Evolutionary conservation across 2,329 filamentous ascomycete genomes (phyloP).

Genomic region (Clonostachys rosea): DNA sequence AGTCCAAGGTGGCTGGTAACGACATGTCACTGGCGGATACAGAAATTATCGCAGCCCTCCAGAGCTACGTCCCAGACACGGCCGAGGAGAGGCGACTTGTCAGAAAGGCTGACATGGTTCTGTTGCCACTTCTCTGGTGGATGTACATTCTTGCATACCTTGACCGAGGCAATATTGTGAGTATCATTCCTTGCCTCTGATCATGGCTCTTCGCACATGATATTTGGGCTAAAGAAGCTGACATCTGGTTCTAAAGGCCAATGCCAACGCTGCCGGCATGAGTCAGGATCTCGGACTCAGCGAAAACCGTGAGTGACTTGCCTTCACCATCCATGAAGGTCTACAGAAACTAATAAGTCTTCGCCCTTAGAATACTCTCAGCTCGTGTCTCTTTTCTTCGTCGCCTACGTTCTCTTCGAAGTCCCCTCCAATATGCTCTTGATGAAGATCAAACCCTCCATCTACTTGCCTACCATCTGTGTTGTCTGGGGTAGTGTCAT

Average conservation of each 20-base stretch:
- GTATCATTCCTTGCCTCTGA: neutral
- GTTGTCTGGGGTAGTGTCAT: slow-evolving; percentile 30
- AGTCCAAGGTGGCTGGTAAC: neutral
- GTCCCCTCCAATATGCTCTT: slow-evolving; percentile 50
- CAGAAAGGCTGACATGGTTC: slow-evolving; percentile 36
- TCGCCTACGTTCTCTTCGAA: slow-evolving; percentile 47
- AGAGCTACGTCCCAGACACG: slow-evolving; percentile 13
- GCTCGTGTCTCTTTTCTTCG: slow-evolving; percentile 48
- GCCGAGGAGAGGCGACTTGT: slow-evolving; percentile 27
- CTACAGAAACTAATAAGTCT: neutral
- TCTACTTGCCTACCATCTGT: slow-evolving; percentile 46
- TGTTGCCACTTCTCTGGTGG: slow-evolving; percentile 40
- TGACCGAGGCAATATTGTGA: slow-evolving; percentile 19
- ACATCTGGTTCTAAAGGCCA: slow-evolving; percentile 23
- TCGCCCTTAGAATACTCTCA: slow-evolving; percentile 35
- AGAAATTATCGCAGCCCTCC: slow-evolving; percentile 1
- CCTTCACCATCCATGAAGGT: neutral
- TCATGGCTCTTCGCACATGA: neutral
- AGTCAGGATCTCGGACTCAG: slow-evolving; percentile 34
- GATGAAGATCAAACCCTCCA: slow-evolving; percentile 37
- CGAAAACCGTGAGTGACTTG: slow-evolving; percentile 18
- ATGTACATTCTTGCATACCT: slow-evolving; percentile 20
- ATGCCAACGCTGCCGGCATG: slow-evolving; percentile 48
- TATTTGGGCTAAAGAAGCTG: too few species aligned
- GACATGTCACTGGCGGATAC: slow-evolving; percentile 1